A percentile compares a stretch with the other conserved stretches of the same genome.
Evolutionary conservation across 2,329 filamentous ascomycete genomes (phyloP).

Genomic region (Botryotinia narcissicola): DNA sequence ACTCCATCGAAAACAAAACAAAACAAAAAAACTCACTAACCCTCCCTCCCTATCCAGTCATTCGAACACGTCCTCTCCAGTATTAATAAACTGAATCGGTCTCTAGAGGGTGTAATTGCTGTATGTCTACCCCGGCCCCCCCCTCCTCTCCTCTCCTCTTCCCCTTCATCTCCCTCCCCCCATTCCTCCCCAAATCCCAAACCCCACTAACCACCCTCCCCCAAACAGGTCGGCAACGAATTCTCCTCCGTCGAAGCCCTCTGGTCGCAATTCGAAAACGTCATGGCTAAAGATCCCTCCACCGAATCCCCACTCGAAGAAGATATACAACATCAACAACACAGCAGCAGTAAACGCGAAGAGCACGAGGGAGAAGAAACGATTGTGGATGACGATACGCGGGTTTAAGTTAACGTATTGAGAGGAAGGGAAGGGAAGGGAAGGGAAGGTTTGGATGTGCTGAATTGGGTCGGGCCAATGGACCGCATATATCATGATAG

Average conservation of each 20-base stretch:
- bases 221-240: slow-evolving; percentile 80
- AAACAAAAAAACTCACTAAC: background rate
- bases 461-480: too few relatives aligned
- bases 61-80: slow-evolving; percentile 93
- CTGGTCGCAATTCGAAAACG: slow-evolving; percentile 95
- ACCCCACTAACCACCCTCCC: background rate
- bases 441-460: background rate
- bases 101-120: slow-evolving; percentile 84
- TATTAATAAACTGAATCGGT: slow-evolving; percentile 92
- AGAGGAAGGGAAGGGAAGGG: slow-evolving; percentile 20
- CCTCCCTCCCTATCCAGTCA: slow-evolving; percentile 36
- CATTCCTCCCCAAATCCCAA: too few relatives aligned
- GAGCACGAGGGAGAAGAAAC: slow-evolving; percentile 27
- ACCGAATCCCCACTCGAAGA: slow-evolving; percentile 31
- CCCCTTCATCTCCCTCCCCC: too few relatives aligned
- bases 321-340: background rate
- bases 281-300: slow-evolving; percentile 69
- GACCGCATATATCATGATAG: background rate
- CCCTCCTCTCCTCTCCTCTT: too few relatives aligned
- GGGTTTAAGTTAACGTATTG: background rate
- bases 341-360: background rate
- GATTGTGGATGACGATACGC: slow-evolving; percentile 14
- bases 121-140: slow-evolving; percentile 44
- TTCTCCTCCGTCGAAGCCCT: slow-evolving; percentile 95
- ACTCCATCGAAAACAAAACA: background rate